These are phyloP conservation scores for Psilocybe sp. DNA, from an alignment of 768 basidiomycete species.

Conservation along the genomic window DNA sequence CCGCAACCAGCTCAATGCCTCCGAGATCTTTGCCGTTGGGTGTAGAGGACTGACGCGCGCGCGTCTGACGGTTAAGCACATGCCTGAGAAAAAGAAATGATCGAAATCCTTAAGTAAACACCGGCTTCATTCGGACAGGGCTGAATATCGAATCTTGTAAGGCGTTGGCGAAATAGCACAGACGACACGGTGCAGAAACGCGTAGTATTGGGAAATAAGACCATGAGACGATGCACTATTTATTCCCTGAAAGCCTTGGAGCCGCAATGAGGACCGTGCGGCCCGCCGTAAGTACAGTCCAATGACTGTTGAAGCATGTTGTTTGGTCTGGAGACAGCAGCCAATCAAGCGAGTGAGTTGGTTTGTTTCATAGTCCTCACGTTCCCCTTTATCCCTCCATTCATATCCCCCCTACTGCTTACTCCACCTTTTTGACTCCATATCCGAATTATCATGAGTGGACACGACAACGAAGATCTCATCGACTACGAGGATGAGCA, in stretches of 20 bases:
- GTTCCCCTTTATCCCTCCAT: slow-evolving; percentile 21
- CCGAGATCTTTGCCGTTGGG: neutral
- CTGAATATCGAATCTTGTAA: too few species aligned
- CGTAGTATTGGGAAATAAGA: too few species aligned
- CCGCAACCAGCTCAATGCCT: neutral
- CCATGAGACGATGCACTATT: too few species aligned
- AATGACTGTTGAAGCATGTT: too few species aligned
- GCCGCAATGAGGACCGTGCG: too few species aligned
- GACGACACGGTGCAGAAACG: too few species aligned
- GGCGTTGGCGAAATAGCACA: too few species aligned
- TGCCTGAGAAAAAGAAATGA: slow-evolving; percentile 10
- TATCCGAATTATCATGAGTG: slow-evolving; percentile 53
- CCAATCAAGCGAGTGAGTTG: slow-evolving; percentile 22
- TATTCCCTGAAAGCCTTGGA: too few species aligned
- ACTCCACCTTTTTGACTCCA: slow-evolving; percentile 25
- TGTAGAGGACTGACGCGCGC: slow-evolving; percentile 2
- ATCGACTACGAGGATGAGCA: slow-evolving; percentile 95
- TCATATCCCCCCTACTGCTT: slow-evolving; percentile 12
- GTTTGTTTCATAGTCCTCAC: slow-evolving; percentile 19
- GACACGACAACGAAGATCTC: slow-evolving; percentile 86
- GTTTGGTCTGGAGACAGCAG: slow-evolving; percentile 25
- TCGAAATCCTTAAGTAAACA: slow-evolving; percentile 1
- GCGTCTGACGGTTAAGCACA: neutral
- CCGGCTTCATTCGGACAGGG: slow-evolving; percentile 8
- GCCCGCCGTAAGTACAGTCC: too few species aligned